Evolutionary conservation across 2,329 filamentous ascomycete genomes (phyloP), one percentile per base, ranked within the genome.

Genomic region (Trichophaea hybrida): DNA sequence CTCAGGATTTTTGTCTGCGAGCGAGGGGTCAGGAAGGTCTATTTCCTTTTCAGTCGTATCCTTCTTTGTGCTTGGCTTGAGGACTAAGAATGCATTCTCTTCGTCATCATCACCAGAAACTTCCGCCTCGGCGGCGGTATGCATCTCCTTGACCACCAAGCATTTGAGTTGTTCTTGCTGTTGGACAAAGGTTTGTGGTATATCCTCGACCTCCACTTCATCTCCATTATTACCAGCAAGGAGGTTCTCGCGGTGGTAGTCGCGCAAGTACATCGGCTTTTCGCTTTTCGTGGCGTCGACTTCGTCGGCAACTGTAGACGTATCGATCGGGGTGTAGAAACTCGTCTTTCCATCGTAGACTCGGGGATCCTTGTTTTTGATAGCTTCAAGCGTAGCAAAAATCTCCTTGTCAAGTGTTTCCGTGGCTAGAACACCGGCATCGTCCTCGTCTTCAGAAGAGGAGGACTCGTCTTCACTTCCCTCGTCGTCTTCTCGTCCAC

Each of bases 181-280:
- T 72, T 97, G 82, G 7, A 80, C 81, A 71, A 94, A 96, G 7
- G 90, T 94, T 71, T 77, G 79, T 2, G 81, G 80, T 2, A 78
- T 75, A 8, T 76, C 75, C 4, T 77, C 75, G 6, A 80, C 77
- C 12, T 84, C 79, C 15, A 80, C 76, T 13, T 83, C 80, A 2
- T 73, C 78, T n/a, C 77, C 80, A 7, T 76, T 74, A 61, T 82
- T 79, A 38, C 88, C 88, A 43, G 81, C 81, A 60, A 97, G 71
- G n/a, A 95, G 77, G 68, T 91, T 94, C 72, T 93, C 82, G 63
- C 90, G 84, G 70, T 98, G 93, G 72, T 96, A 98, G 72, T 98
- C 89, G 66, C 81, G 81, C 58, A 98, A 76, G 62, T 81, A 88
- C 74, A 98, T 82, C 1, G 90, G 84, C 74, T 94, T 94, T 63